Conservation (phyloP, 164 flowering plant genomes). For the Stephania yunnanensis region DNA sequence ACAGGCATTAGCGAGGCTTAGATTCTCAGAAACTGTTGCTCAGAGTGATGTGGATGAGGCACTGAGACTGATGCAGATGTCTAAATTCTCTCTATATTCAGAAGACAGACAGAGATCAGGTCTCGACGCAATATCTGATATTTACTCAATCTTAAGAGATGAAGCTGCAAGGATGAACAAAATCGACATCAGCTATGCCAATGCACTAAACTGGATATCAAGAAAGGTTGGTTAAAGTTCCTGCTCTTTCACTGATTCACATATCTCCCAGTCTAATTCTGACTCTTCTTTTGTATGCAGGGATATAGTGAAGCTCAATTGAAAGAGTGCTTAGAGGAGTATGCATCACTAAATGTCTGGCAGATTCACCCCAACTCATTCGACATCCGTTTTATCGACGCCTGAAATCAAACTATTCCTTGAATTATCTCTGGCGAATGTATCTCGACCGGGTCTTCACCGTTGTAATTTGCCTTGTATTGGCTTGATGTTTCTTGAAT, state of each 20-base stretch:
- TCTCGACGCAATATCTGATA: conserved; percentile 95
- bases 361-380: conserved; percentile 92
- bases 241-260: background rate
- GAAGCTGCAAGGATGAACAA: conserved; percentile 81
- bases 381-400: conserved; percentile 87
- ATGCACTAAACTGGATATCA: conserved; percentile 95
- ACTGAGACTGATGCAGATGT: conserved; percentile 96
- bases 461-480: background rate
- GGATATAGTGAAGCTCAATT: conserved; percentile 98
- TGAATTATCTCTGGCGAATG: background rate
- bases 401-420: conserved; percentile 24
- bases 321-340: conserved; percentile 97
- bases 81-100: conserved; percentile 90
- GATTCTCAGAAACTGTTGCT: conserved; percentile 81
- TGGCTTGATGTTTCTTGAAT: background rate
- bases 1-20: conserved; percentile 95
- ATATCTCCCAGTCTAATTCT: background rate
- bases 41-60: conserved; percentile 99
- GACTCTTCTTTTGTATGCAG: conserved; percentile 32
- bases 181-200: conserved; percentile 79
- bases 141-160: conserved; percentile 87
- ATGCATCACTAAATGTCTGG: conserved; percentile 96
- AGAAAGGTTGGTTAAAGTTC: conserved; percentile 63
- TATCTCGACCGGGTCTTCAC: background rate
- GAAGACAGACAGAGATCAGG: conserved; percentile 93